Evolutionary conservation across 352 stramenopile species (phyloP).

Genomic region (Blastocystis sp.): DNA sequence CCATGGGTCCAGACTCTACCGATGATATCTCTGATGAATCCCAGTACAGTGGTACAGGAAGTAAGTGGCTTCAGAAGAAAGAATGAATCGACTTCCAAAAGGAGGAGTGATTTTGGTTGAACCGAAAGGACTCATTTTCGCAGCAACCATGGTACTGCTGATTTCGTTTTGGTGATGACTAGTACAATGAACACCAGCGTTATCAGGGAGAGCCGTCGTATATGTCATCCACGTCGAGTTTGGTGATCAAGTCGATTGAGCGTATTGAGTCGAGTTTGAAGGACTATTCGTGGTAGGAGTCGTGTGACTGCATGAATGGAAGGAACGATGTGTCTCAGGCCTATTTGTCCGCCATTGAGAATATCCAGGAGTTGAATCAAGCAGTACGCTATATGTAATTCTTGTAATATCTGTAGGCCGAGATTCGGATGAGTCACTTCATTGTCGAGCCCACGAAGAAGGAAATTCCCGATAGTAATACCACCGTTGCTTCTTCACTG

Average conservation of each 20-base stretch:
- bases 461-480: background rate
- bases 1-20: background rate
- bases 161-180: background rate
- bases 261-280: conserved; percentile 10
- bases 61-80: background rate
- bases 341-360: background rate
- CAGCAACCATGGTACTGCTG: conserved; percentile 11
- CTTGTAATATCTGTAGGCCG: conserved; percentile 5
- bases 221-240: conserved; percentile 25
- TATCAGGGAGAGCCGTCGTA: conserved; percentile 57
- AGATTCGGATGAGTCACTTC: conserved; percentile 6
- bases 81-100: background rate
- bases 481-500: background rate
- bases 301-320: background rate
- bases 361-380: conserved; percentile 35
- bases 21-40: too few relatives aligned
- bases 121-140: background rate
- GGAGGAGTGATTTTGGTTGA: background rate
- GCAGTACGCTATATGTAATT: background rate
- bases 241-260: conserved; percentile 45
- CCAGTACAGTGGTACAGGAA: too few relatives aligned
- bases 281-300: background rate
- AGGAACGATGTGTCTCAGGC: conserved; percentile 17
- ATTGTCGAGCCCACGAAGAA: conserved; percentile 18
- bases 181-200: conserved; percentile 21